Evolutionary conservation across 495 filamentous ascomycete genomes (phyloP).

Genomic region (Penicillium coprophilum): DNA sequence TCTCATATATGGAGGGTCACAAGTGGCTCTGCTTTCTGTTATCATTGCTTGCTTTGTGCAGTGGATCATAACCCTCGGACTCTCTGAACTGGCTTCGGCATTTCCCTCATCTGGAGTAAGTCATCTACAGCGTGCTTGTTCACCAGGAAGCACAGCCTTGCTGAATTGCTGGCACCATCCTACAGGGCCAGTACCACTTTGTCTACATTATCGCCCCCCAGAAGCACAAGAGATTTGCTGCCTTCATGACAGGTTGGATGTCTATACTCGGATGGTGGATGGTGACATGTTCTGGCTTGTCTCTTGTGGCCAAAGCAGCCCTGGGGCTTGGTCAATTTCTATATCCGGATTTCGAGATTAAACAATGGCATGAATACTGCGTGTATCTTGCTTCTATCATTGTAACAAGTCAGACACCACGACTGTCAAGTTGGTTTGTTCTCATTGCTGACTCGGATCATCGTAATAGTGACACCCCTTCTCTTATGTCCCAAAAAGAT

Average conservation of each 20-base stretch:
- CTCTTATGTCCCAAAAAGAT: neutral
- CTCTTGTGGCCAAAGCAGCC: neutral
- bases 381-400: neutral
- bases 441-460: neutral
- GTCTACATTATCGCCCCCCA: slow-evolving; percentile 28
- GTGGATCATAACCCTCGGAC: neutral
- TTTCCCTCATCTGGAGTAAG: neutral
- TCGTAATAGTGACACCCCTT: neutral
- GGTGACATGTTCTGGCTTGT: slow-evolving; percentile 25
- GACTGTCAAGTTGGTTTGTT: neutral
- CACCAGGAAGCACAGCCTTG: neutral
- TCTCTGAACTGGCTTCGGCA: neutral
- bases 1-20: neutral
- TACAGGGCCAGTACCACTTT: slow-evolving; percentile 34
- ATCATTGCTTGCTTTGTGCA: neutral
- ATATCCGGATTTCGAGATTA: neutral
- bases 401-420: neutral
- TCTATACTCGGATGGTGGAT: slow-evolving; percentile 40
- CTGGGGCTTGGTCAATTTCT: neutral
- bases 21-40: neutral
- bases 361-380: neutral
- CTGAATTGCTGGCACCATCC: neutral
- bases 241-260: slow-evolving; percentile 39
- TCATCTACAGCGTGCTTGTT: neutral
- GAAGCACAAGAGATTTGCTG: slow-evolving; percentile 21